These are phyloP conservation scores for Dactylella cylindrospora DNA, from an alignment of 2,329 filamentous ascomycete species.

Conservation along the genomic window DNA sequence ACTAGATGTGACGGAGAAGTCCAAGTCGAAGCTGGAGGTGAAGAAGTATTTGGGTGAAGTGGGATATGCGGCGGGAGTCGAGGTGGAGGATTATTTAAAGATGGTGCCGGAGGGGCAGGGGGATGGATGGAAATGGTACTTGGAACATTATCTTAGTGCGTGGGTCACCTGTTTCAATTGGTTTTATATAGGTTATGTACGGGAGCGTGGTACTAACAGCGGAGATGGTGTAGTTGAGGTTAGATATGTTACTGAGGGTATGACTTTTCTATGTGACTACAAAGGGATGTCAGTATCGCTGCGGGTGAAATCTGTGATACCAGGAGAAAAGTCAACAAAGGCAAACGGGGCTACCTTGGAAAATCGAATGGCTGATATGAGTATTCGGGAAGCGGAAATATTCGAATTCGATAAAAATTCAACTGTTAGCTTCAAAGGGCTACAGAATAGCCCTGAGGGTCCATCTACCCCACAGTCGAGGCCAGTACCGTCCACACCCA, in stretches of 20 bases:
- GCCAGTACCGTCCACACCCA: conserved; percentile 7
- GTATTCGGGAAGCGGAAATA: conserved; percentile 19
- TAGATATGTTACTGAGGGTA: conserved; percentile 24
- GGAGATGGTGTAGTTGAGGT: conserved; percentile 12
- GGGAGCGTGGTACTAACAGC: conserved; percentile 8
- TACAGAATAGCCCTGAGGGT: conserved; percentile 9
- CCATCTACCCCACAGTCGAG: conserved; percentile 33
- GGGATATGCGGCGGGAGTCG: conserved; percentile 41
- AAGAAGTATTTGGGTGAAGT: conserved; percentile 45
- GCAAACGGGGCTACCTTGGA: conserved; percentile 2
- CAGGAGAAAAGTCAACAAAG: conserved; percentile 4
- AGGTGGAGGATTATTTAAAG: conserved; percentile 44
- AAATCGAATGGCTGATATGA: conserved; percentile 9
- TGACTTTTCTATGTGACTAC: conserved; percentile 27
- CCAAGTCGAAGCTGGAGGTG: conserved; percentile 45
- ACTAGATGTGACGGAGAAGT: conserved; percentile 38
- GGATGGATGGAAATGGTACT: conserved; percentile 48
- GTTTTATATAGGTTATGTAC: not conserved
- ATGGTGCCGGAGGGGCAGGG: conserved; percentile 30
- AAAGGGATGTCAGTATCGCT: conserved; percentile 21
- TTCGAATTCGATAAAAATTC: conserved; percentile 35
- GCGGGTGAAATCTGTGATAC: conserved; percentile 23
- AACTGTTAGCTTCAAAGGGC: conserved; percentile 38
- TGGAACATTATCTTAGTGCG: conserved; percentile 48
- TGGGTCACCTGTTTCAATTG: conserved; percentile 4